phyloP scores from a whole-genome alignment of 2,329 filamentous ascomycete genomes.

The Sordariomycetes sp. region DNA sequence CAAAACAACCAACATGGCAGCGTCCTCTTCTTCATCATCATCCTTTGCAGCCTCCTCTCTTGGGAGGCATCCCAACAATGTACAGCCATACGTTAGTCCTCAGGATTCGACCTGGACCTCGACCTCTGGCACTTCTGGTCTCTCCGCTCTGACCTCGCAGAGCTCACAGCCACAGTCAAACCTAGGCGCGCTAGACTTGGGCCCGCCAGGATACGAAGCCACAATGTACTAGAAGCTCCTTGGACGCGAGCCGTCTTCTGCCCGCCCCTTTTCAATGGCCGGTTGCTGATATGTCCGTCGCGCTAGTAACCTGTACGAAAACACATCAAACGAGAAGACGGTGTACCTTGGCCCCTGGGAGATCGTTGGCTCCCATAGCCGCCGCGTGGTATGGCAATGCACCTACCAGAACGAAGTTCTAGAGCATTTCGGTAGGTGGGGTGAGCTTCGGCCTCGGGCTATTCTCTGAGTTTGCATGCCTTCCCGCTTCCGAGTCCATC shows the following conservation, averaged over 20 bases:
- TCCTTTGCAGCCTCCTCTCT: slow-evolving; percentile 33
- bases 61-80: slow-evolving; percentile 25
- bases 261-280: neutral
- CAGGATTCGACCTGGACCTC: slow-evolving; percentile 28
- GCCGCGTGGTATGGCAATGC: slow-evolving; percentile 37
- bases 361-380: slow-evolving; percentile 29
- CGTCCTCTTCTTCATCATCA: slow-evolving; percentile 30
- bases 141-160: slow-evolving; percentile 25
- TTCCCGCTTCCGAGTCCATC: neutral
- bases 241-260: neutral
- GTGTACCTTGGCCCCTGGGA: slow-evolving; percentile 41
- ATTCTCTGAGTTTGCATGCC: neutral
- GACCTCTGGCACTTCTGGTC: slow-evolving; percentile 18
- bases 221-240: slow-evolving; percentile 27
- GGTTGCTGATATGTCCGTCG: neutral
- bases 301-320: slow-evolving; percentile 33
- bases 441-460: neutral
- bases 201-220: slow-evolving; percentile 38
- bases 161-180: slow-evolving; percentile 23
- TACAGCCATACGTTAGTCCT: slow-evolving; percentile 23
- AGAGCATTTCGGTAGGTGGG: slow-evolving; percentile 33
- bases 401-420: slow-evolving; percentile 37
- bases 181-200: slow-evolving; percentile 32
- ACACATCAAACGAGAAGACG: slow-evolving; percentile 31
- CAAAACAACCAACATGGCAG: slow-evolving; percentile 15